Evolutionary conservation across 805 yeast species (phyloP).

Genomic region (Saccharomycopsis guyanensis): DNA sequence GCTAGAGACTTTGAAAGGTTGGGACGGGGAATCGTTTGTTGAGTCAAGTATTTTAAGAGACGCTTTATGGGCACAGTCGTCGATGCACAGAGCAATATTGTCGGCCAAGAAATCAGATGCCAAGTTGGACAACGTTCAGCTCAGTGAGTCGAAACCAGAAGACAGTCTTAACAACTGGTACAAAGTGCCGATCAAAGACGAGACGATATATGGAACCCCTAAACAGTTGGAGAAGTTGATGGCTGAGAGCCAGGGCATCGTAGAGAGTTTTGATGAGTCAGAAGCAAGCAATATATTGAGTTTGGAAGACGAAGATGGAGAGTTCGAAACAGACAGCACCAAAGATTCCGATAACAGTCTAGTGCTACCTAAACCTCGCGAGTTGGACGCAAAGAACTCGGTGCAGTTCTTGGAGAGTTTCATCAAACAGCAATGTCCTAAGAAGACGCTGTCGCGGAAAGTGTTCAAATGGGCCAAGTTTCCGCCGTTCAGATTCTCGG

Average conservation of each 20-base stretch:
- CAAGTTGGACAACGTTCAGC: conserved; percentile 26
- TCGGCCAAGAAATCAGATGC: conserved; percentile 26
- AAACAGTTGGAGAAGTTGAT: conserved; percentile 28
- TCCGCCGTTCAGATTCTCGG: conserved; percentile 49
- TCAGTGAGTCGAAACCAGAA: conserved; percentile 27
- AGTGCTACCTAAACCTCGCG: not conserved
- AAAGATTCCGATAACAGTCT: conserved; percentile 2
- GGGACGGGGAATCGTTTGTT: conserved; percentile 32
- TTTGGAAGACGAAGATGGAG: conserved; percentile 2
- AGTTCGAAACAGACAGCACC: conserved; percentile 2
- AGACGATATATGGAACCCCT: conserved; percentile 40
- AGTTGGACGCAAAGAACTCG: not conserved
- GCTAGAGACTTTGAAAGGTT: conserved; percentile 34
- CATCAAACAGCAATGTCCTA: conserved; percentile 5
- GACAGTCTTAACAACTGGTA: conserved; percentile 29
- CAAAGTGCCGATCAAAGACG: conserved; percentile 38
- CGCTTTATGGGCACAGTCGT: conserved; percentile 44
- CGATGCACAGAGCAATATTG: conserved; percentile 33
- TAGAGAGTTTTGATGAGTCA: conserved; percentile 13
- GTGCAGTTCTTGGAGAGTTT: conserved; percentile 1
- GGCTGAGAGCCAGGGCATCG: conserved; percentile 24
- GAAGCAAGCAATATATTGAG: not conserved
- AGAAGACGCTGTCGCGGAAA: conserved; percentile 4
- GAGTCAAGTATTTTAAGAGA: conserved; percentile 33
- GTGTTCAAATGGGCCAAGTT: conserved; percentile 33